phyloP scores from a whole-genome alignment of 2,329 filamentous ascomycete species.

The Madurella mycetomatis region DNA sequence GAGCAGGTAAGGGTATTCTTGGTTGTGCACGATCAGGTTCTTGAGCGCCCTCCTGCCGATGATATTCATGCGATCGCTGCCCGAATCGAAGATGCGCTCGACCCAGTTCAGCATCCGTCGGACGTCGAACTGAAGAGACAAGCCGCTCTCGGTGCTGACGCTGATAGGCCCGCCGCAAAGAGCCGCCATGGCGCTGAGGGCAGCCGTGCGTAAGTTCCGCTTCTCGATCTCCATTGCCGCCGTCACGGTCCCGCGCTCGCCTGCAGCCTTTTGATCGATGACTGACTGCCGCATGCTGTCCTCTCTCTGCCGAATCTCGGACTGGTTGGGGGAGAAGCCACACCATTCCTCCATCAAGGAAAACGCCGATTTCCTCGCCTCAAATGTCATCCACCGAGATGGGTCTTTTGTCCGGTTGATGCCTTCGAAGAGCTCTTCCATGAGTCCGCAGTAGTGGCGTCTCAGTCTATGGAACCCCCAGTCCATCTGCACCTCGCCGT shows the following conservation, averaged over 20 bases:
- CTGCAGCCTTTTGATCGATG: slow-evolving; percentile 71
- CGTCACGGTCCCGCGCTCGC: slow-evolving; percentile 72
- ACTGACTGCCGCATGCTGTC: slow-evolving; percentile 83
- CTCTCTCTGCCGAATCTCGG: slow-evolving; percentile 74
- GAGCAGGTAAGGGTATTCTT: slow-evolving; percentile 77
- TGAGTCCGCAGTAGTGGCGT: slow-evolving; percentile 87
- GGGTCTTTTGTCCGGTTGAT: slow-evolving; percentile 82
- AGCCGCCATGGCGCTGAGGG: slow-evolving; percentile 90
- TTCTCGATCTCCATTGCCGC: slow-evolving; percentile 97
- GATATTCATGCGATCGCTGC: slow-evolving; percentile 85
- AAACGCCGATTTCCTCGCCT: slow-evolving; percentile 91
- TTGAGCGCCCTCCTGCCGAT: slow-evolving; percentile 85
- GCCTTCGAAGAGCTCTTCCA: slow-evolving; percentile 89
- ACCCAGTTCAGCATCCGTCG: slow-evolving; percentile 93
- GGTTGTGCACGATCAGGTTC: slow-evolving; percentile 87
- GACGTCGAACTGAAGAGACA: slow-evolving; percentile 86
- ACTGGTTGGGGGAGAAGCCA: slow-evolving; percentile 88
- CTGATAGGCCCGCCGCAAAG: slow-evolving; percentile 83
- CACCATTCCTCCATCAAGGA: slow-evolving; percentile 99
- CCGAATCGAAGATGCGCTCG: slow-evolving; percentile 86
- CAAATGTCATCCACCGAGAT: slow-evolving; percentile 94
- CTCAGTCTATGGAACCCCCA: slow-evolving; percentile 90
- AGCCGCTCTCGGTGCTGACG: slow-evolving; percentile 81
- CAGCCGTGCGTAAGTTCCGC: slow-evolving; percentile 81
- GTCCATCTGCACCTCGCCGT: slow-evolving; percentile 89